Conservation (phyloP, 2,329 filamentous ascomycete species). For the Gyromitra esculenta region DNA sequence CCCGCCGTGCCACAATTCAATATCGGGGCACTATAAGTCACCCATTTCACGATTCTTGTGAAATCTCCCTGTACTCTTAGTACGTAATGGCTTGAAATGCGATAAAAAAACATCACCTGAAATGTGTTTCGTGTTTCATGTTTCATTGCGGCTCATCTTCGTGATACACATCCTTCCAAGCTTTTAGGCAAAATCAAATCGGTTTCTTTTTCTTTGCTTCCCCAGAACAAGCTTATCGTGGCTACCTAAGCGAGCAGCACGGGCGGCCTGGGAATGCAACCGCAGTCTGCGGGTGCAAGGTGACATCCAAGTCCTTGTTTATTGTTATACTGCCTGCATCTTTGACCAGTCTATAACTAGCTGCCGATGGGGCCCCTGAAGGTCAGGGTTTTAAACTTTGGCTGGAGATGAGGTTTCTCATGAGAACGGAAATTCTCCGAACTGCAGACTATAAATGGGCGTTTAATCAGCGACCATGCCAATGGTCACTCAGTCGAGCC, state of each 20-base stretch:
- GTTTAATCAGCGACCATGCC: conserved; percentile 15
- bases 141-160: conserved; percentile 33
- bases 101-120: conserved; percentile 5
- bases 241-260: conserved; percentile 48
- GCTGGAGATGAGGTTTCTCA: conserved; percentile 2
- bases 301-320: conserved; percentile 31
- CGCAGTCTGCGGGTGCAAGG: conserved; percentile 42
- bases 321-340: conserved; percentile 46
- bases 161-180: conserved; percentile 6
- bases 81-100: not conserved
- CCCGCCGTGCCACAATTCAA: not conserved
- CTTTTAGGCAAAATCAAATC: conserved; percentile 24
- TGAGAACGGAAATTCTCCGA: conserved; percentile 34
- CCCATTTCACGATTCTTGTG: not conserved
- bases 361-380: conserved; percentile 4
- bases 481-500: not conserved
- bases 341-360: conserved; percentile 15
- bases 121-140: conserved; percentile 34
- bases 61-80: not conserved
- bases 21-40: not conserved
- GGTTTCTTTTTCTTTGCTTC: conserved; percentile 14
- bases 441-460: conserved; percentile 9
- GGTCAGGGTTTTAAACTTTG: conserved; percentile 29
- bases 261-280: conserved; percentile 40
- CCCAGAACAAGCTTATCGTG: conserved; percentile 44